A percentile compares a stretch with the other conserved stretches of the same genome.
phyloP scores from a whole-genome alignment of 2,329 filamentous ascomycete genomes.

The Curvularia sp. region DNA sequence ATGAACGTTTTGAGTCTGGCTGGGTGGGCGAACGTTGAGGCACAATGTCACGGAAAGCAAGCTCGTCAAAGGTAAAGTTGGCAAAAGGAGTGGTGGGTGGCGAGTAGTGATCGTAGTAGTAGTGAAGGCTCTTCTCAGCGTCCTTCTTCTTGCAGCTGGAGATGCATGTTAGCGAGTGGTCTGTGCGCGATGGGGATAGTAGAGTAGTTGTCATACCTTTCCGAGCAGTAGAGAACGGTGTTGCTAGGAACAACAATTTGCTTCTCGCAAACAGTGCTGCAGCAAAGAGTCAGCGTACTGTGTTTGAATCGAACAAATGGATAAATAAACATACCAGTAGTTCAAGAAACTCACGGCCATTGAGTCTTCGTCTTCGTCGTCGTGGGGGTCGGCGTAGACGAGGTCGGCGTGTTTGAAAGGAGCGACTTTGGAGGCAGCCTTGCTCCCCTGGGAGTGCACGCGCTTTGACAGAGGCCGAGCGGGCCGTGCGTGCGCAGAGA shows the following conservation, averaged over 20 bases:
- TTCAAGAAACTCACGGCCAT: slow-evolving; percentile 62
- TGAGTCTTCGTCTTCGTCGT: slow-evolving; percentile 56
- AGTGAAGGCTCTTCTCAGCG: slow-evolving; percentile 47
- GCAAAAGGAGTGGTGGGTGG: slow-evolving; percentile 48
- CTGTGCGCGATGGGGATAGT: slow-evolving; percentile 1
- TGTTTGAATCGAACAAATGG: not conserved
- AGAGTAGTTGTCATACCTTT: slow-evolving; percentile 58
- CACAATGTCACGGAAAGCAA: slow-evolving; percentile 55
- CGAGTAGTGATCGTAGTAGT: slow-evolving; percentile 43
- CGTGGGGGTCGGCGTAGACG: not conserved
- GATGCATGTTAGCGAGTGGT: slow-evolving; percentile 23
- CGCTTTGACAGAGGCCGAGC: slow-evolving; percentile 48
- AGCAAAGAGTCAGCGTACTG: slow-evolving; percentile 16
- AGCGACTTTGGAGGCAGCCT: slow-evolving; percentile 34
- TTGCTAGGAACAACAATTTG: slow-evolving; percentile 69
- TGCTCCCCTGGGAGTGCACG: slow-evolving; percentile 41
- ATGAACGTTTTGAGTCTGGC: slow-evolving; percentile 48
- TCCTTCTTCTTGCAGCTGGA: slow-evolving; percentile 58
- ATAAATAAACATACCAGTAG: slow-evolving; percentile 56
- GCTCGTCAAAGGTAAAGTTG: slow-evolving; percentile 50
- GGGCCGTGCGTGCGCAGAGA: slow-evolving; percentile 46
- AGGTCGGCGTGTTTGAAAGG: slow-evolving; percentile 36
- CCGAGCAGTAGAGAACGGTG: slow-evolving; percentile 69
- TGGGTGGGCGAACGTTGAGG: slow-evolving; percentile 57
- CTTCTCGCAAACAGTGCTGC: slow-evolving; percentile 69